Evolutionary conservation across 225 moss, liverwort and hornwort genomes (phyloP).

Genomic region (Bryum argenteum): DNA sequence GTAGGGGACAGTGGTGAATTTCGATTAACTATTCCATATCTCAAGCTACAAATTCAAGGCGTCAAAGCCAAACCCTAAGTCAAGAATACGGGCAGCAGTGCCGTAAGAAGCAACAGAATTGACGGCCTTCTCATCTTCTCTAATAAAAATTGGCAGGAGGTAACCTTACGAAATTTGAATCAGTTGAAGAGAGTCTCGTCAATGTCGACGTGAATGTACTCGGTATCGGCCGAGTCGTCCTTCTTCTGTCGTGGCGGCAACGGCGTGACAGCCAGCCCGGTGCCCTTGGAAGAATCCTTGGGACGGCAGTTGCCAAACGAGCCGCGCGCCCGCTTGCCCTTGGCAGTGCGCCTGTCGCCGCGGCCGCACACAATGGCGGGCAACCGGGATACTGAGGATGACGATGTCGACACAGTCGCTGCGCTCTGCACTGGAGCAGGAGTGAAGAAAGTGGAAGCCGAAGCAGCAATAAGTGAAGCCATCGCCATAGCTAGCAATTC

Average conservation of each 20-base stretch:
- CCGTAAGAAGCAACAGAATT: background rate
- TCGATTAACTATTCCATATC: conserved; percentile 20
- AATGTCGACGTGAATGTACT: conserved; percentile 89
- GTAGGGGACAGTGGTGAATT: background rate
- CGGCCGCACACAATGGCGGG: conserved; percentile 71
- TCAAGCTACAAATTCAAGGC: conserved; percentile 23
- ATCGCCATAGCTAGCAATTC: conserved; percentile 32
- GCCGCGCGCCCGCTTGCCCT: conserved; percentile 86
- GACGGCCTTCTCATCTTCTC: background rate
- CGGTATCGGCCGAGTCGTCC: conserved; percentile 68
- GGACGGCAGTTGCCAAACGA: conserved; percentile 90
- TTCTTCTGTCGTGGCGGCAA: conserved; percentile 84
- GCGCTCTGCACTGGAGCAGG: conserved; percentile 5
- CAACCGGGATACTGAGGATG: conserved; percentile 10
- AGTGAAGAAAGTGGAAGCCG: conserved; percentile 36
- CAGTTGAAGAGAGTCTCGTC: conserved; percentile 73
- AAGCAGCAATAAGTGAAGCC: conserved; percentile 37
- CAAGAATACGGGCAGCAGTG: background rate
- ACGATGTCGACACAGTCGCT: background rate
- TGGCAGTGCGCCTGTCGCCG: conserved; percentile 87
- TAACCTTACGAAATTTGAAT: conserved; percentile 23
- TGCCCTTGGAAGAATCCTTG: conserved; percentile 74
- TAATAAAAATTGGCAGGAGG: conserved; percentile 19
- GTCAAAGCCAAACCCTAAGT: conserved; percentile 23
- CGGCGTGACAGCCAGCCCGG: conserved; percentile 68